A percentile compares a stretch with the other conserved stretches of the same genome.
Evolutionary conservation across 2,329 filamentous ascomycete genomes (phyloP).

Genomic region (Xylaria sp.): DNA sequence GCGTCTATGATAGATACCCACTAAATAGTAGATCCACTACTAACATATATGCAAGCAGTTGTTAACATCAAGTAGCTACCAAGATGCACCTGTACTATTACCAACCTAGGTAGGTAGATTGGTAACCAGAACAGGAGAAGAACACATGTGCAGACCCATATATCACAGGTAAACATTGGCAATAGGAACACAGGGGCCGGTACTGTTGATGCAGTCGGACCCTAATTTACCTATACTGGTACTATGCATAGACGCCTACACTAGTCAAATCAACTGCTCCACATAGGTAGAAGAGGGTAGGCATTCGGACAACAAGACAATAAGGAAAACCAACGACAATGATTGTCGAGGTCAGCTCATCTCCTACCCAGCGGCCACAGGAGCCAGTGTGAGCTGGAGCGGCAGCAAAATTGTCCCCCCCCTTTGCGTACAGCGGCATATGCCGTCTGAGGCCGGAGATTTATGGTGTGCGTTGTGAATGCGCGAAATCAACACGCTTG

Average conservation of each 20-base stretch:
- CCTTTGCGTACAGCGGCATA: not conserved
- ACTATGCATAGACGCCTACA: not conserved
- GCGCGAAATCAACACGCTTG: not conserved
- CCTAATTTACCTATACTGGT: not conserved
- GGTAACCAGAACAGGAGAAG: not conserved
- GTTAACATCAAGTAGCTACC: not conserved
- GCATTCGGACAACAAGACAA: not conserved
- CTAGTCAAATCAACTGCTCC: not conserved
- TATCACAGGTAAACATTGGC: not conserved
- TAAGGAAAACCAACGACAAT: not conserved
- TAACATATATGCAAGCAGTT: not conserved
- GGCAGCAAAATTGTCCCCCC: not conserved
- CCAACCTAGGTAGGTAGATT: not conserved
- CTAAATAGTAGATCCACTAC: not conserved
- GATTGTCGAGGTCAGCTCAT: conserved; percentile 1
- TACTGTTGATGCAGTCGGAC: not conserved
- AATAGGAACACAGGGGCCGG: not conserved
- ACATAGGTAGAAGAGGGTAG: not conserved
- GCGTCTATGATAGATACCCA: conserved; percentile 15
- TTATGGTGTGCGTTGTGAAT: not conserved
- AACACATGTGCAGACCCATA: not conserved
- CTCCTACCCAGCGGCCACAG: not conserved
- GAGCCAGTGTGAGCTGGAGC: not conserved
- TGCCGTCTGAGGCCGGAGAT: not conserved
- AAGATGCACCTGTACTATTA: not conserved